Conservation (phyloP, 2,329 filamentous ascomycete genomes). For the Calonectria hongkongensis region DNA sequence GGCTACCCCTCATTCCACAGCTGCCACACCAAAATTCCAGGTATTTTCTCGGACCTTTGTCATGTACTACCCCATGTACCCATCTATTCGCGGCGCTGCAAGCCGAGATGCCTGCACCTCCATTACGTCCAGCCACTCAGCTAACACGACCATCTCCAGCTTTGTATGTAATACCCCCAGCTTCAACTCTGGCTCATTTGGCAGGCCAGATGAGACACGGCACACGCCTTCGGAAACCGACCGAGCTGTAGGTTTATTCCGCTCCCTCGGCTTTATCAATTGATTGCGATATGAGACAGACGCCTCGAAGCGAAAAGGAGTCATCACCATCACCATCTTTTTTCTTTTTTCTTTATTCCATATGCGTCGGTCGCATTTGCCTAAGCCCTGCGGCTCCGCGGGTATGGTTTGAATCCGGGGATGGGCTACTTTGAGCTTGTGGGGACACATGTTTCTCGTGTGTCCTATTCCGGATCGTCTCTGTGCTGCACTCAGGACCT, state of each 20-base stretch:
- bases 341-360: neutral
- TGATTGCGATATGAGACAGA: neutral
- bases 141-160: constrained; percentile 1
- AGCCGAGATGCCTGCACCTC: neutral
- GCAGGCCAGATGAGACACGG: constrained; percentile 9
- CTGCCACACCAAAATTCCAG: neutral
- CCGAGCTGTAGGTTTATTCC: constrained; percentile 24
- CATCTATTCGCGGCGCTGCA: neutral
- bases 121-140: neutral
- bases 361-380: neutral
- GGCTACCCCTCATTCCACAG: neutral
- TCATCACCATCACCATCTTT: neutral
- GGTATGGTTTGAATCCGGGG: neutral
- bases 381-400: constrained; percentile 22
- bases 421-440: constrained; percentile 6
- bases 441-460: neutral
- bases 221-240: constrained; percentile 33
- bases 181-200: neutral
- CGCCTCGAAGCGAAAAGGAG: constrained; percentile 3
- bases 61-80: constrained; percentile 4
- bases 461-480: neutral
- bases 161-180: neutral
- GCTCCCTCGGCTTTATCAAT: constrained; percentile 30
- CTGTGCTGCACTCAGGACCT: neutral
- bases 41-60: constrained; percentile 32